These are phyloP conservation scores for Zygnema circumcarinatum DNA, from an alignment of 139 green algal species.

Conservation along the genomic window DNA sequence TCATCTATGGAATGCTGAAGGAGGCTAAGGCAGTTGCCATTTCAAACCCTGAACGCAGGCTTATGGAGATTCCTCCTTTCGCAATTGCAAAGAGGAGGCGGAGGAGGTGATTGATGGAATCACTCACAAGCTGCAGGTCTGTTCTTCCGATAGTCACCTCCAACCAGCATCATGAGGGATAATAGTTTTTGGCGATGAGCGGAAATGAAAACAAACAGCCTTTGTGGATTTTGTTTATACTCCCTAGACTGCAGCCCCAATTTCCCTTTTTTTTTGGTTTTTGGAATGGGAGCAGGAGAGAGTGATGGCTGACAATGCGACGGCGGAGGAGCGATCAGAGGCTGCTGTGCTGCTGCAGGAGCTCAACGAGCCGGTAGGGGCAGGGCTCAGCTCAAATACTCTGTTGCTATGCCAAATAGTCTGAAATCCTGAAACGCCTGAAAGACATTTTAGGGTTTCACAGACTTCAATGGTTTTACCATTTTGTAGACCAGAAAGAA, in stretches of 20 bases:
- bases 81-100: constrained; percentile 46
- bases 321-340: constrained; percentile 9
- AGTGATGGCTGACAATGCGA: constrained; percentile 20
- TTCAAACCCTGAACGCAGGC: too few species aligned
- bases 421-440: constrained; percentile 21
- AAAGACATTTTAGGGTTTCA: too few species aligned
- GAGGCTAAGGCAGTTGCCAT: too few species aligned
- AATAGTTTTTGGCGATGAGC: too few species aligned
- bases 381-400: background rate
- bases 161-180: too few species aligned
- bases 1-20: too few species aligned
- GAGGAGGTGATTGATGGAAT: constrained; percentile 51
- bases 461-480: too few species aligned
- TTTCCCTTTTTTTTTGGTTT: background rate
- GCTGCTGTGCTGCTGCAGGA: constrained; percentile 40
- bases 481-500: too few species aligned
- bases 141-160: too few species aligned
- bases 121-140: constrained; percentile 33
- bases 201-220: too few species aligned
- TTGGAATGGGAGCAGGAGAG: constrained; percentile 7
- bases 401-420: background rate
- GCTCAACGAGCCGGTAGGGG: constrained; percentile 36
- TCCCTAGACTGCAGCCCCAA: background rate
- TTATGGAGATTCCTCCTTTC: constrained; percentile 50
- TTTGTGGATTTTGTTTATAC: background rate